Base-by-base conservation (phyloP, 495 filamentous ascomycete genomes). In the Symbiotaphrina buchneri region DNA sequence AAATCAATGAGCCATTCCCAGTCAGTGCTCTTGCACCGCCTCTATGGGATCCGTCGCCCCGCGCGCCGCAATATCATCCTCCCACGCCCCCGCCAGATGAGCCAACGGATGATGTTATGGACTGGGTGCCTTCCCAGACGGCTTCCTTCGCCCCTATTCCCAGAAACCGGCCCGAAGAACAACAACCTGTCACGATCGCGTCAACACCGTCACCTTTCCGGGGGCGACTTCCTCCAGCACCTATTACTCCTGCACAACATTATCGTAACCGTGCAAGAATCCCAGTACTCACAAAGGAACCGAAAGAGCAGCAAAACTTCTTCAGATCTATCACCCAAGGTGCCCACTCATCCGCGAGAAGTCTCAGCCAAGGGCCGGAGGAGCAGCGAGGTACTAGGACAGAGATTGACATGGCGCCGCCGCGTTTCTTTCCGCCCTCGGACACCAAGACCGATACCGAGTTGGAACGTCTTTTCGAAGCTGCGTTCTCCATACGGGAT, bases 121-220 rank as follows among this genome's bases (percentile, higher is more conserved):
- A 91, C 37, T 91, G 81, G 81, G 66, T 71, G 14, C 80, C 81
- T 2, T 69, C 71, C 13, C 55, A 57, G 31, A 34, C 53, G 10
- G 38, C 21, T 7, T 36, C 34, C 51, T n/a, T n/a, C n/a, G n/a
- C n/a, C n/a, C n/a, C n/a, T n/a, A n/a, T n/a, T n/a, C n/a, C n/a
- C n/a, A n/a, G n/a, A 41, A 27, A 55, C 62, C 30, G 46, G 47
- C 28, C 41, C 61, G 43, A 54, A 57, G 28, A 54, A 62, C 33
- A 59, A 59, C 41, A 58, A 44, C 41, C 44, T 51, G 17, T 15
- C 14, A 49, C 31, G 46, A 22, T 38, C 45, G 20, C 46, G 38
- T 29, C 39, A 39, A 41, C 55, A 16, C 50, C 61, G 19, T 52
- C 58, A 20, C 58, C 65, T 8, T 81, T 80, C 37, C 59, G 58